Base-by-base conservation (phyloP, 176 grass and related monocot genomes). In the Ensete glaucum region DNA sequence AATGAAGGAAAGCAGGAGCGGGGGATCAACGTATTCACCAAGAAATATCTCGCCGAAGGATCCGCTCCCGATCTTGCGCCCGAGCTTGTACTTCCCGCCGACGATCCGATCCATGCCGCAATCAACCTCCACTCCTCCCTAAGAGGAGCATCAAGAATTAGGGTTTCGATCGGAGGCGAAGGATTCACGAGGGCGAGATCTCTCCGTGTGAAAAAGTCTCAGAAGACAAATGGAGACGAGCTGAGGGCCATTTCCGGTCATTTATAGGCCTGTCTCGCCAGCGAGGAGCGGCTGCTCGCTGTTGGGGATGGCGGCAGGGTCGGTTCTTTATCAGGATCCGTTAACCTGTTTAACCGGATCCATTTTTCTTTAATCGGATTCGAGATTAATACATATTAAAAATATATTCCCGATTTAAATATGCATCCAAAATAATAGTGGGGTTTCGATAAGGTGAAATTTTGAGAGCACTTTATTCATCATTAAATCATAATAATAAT, bases 11-110 rank as follows among this genome's bases (percentile, higher is more conserved):
- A 22, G 52, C 54, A 50, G 20, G 15, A 26, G 14, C 57, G 72
- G 60, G 15, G 52, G 29, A 25, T 27, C 34, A 43, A 24, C 11
- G 64, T 5, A 49, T 70, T 87, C 56, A 96, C 92, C 92, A 52
- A 92, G 87, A 75, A 86, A 96, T 83, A 96, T 90, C 83, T 86
- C 93, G 29, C 89, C 93, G 76, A 92, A 96, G 85, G 89, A 92
- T 73, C 93, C 93, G 68, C 83, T 86, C 7, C 93, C 93, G 59
- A 96, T 96, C 87, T 92, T 96, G 73, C 87, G 83, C n/a, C 89
- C 93, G 14, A 96, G 93, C 89, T 83, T 96, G 78, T 85, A 96
- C 81, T 92, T 92, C 62, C 66, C 82, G 53, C 87, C 85, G 50
- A 96, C 85, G 73, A 90, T 86, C 68, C 87, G 87, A 77, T 92